Percentiles rank a stretch among this genome's conserved stretches.
phyloP scores from a whole-genome alignment of 2,329 filamentous ascomycete genomes.

The Scolecobasidium constrictum region DNA sequence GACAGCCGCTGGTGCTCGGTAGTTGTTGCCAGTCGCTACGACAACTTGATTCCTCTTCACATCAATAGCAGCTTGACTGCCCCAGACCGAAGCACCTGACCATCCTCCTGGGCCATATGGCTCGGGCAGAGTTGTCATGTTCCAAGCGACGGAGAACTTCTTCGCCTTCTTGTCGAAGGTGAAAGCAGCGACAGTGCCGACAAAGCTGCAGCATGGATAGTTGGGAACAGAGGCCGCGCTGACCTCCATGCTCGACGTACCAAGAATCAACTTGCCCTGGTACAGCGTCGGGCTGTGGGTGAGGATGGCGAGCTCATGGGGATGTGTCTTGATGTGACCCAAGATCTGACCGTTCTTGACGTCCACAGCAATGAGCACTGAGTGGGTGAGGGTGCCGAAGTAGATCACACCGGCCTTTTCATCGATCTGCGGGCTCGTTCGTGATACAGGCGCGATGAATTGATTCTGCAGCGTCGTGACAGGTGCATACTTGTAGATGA shows the following conservation, averaged over 20 bases:
- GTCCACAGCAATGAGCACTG: constrained; percentile 19
- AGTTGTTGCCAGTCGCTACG: constrained; percentile 23
- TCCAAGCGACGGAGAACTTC: constrained; percentile 16
- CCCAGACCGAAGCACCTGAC: constrained; percentile 22
- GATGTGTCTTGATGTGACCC: constrained; percentile 15
- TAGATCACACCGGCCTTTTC: constrained; percentile 22
- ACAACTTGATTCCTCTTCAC: constrained; percentile 16
- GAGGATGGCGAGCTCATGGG: constrained; percentile 18
- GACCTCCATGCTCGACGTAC: constrained; percentile 19
- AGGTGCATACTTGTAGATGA: constrained; percentile 13
- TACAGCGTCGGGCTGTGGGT: constrained; percentile 20
- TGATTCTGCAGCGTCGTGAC: not conserved
- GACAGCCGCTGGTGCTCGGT: constrained; percentile 18
- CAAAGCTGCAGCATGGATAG: constrained; percentile 22
- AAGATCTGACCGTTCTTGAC: constrained; percentile 15
- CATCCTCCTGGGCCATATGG: constrained; percentile 14
- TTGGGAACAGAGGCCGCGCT: constrained; percentile 7
- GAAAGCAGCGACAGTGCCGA: constrained; percentile 15
- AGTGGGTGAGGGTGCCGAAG: constrained; percentile 17
- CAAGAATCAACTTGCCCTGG: constrained; percentile 19
- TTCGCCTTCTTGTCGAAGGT: constrained; percentile 11
- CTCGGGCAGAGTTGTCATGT: constrained; percentile 12
- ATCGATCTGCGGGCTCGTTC: constrained; percentile 13
- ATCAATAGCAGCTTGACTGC: constrained; percentile 22
- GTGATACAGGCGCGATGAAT: constrained; percentile 1